Evolutionary conservation across 176 grass and related monocot species (phyloP), one percentile per base, ranked within the genome.

Genomic region (Alloteropsis semialata): DNA sequence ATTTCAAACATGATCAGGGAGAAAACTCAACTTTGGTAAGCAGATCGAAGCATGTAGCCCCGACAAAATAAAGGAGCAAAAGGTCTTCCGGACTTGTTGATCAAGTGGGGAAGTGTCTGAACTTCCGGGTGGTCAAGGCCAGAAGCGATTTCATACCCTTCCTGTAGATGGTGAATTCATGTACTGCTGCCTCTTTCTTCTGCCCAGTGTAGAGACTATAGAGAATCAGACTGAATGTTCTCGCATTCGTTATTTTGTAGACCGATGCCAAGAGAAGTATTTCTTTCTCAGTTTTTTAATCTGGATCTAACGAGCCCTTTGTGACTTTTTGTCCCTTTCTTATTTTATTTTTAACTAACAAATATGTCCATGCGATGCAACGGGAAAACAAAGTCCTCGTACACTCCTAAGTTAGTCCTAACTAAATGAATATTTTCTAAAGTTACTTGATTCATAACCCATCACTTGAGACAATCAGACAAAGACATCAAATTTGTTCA

Each of bases 1-100:
- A 98, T 95, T 76, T 95, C 92, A 38, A 98, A 93, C 85, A 91
- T 96, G 76, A 80, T 96, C 49, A 86, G 76, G 72, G 82, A 92
- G 46, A 80, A 60, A 28, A 65, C 75, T 33, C 82, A 74, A 38
- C 67, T 85, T 73, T 89, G 87, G 84, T 86, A 55, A 86, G 36
- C 36, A 67, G 18, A 54, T 25, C 59, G 85, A 41, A 38, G 69
- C 60, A 67, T 49, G 3, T 25, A 21, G 13, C 41, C 53, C 63
- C 18, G 76, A 30, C 18, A 38, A 6, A 17, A 42, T 49, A 61
- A 82, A 42, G 50, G 27, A 28, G 3, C 2, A 9, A 36, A 6
- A 39, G 18, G 29, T 67, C 24, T 6, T 79, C 53, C 71, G 81
- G 45, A 82, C 22, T 67, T 27, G 62, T 68, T 36, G 63, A 69